Conservation (phyloP, 116 monocot species). For the Cymodocea nodosa region DNA sequence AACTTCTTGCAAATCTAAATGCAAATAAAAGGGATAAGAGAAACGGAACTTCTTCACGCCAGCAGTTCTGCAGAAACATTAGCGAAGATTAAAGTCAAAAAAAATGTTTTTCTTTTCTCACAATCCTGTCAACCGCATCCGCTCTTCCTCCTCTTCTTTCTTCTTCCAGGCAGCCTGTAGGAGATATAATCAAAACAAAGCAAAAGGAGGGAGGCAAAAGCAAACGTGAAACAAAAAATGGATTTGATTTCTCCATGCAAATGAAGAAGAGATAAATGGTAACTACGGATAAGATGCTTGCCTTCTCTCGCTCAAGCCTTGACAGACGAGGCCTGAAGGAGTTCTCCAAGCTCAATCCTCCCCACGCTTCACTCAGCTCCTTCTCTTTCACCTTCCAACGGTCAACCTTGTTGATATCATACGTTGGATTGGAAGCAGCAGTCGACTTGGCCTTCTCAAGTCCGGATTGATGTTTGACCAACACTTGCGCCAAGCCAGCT, state of each 20-base stretch:
- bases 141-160: conserved; percentile 57
- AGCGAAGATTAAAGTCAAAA: too few relatives aligned
- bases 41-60: too few relatives aligned
- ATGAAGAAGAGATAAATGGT: conserved; percentile 1
- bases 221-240: neutral
- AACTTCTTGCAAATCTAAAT: too few relatives aligned
- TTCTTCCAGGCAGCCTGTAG: conserved; percentile 67
- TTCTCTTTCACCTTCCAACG: conserved; percentile 45
- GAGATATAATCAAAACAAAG: neutral
- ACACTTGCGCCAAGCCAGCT: conserved; percentile 29
- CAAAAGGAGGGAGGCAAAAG: neutral
- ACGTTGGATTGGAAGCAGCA: conserved; percentile 7
- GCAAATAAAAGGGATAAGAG: too few relatives aligned
- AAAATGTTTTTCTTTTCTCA: too few relatives aligned
- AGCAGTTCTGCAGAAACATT: too few relatives aligned
- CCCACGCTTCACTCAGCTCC: conserved; percentile 80
- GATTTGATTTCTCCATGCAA: neutral
- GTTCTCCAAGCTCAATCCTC: conserved; percentile 72
- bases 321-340: conserved; percentile 46
- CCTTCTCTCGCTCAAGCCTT: conserved; percentile 73
- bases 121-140: too few relatives aligned
- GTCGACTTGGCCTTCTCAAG: conserved; percentile 30
- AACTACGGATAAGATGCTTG: conserved; percentile 2
- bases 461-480: conserved; percentile 45
- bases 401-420: conserved; percentile 17